Evolutionary conservation across 2,329 filamentous ascomycete species (phyloP).

Genomic region (Tolypocladium tundrense): DNA sequence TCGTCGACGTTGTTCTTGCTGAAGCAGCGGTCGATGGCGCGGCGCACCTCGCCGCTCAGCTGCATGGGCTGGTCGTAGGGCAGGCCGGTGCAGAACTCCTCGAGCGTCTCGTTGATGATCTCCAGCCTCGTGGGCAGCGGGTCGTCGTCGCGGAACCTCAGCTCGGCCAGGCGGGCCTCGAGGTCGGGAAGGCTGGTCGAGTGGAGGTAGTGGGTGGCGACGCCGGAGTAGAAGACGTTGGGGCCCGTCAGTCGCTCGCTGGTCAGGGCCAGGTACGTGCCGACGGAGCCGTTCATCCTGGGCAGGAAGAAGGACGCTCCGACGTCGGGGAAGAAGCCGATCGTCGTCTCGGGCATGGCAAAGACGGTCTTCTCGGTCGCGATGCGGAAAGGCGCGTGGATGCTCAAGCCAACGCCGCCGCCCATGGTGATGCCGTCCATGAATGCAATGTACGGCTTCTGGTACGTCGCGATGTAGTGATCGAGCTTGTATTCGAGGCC

Average conservation of each 20-base stretch:
- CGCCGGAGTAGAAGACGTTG: conserved; percentile 79
- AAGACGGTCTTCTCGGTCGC: conserved; percentile 93
- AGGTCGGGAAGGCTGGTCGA: conserved; percentile 75
- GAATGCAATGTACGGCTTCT: conserved; percentile 86
- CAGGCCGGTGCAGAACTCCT: conserved; percentile 82
- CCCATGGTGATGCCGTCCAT: conserved; percentile 99
- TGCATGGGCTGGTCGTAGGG: conserved; percentile 62
- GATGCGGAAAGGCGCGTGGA: conserved; percentile 93
- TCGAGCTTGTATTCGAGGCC: conserved; percentile 92
- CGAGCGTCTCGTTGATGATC: conserved; percentile 77
- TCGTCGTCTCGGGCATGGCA: conserved; percentile 97
- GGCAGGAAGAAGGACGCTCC: conserved; percentile 94
- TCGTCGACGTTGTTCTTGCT: conserved; percentile 53
- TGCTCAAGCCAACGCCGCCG: conserved; percentile 84
- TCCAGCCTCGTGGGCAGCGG: conserved; percentile 49
- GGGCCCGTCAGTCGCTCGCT: conserved; percentile 73
- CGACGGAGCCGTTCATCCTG: conserved; percentile 73
- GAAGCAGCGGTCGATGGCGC: conserved; percentile 80
- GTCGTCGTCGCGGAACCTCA: conserved; percentile 76
- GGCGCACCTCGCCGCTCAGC: conserved; percentile 59
- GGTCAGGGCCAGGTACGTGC: conserved; percentile 88
- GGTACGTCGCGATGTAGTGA: conserved; percentile 87
- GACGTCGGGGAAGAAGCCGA: conserved; percentile 98
- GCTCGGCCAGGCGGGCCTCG: conserved; percentile 76
- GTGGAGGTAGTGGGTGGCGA: conserved; percentile 95